Base-by-base conservation (phyloP, 2,329 filamentous ascomycete species). In the Aspergillus aculeatus region DNA sequence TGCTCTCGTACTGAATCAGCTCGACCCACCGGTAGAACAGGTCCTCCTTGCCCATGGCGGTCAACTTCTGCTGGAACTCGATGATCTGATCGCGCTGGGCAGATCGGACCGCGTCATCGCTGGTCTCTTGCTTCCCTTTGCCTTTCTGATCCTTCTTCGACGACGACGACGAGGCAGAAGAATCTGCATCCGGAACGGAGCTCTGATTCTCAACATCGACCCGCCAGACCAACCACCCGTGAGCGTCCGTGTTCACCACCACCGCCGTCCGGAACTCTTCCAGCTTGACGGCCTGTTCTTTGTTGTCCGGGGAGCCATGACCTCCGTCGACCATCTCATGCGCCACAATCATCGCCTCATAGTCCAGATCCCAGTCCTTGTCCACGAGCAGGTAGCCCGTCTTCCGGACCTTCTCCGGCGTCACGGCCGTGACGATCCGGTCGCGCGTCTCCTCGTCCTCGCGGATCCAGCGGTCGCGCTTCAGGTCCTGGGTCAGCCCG, bases 1-100 rank as follows among this genome's bases (percentile, higher is more conserved):
- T 89, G 47, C 90, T 89, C 77, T 96, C 92, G 69, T 87, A 96
- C 77, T 97, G 92, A 53, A 97, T 87, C 71, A 96, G 84, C 79
- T 97, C 93, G 52, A 96, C 90, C 92, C 92, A 96, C 57, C 89
- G 86, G 78, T 90, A 96, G 78, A 97, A 97, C 56, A 97, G 75
- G 64, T 89, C 87, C 74, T 96, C 93, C 77, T 96, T 96, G 48
- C 89, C 92, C 75, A 95, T 82, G 2, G 83, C 83, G 1, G 84
- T 83, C 66, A 97, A 81, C 21, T 87, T 86, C 48, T 95, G 89
- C 68, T 91, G 88, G 73, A 97, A 96, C 2, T 84, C 83, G 63
- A 95, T 85, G 9, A 97, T 88, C 76, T 95, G 91, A 63, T 87
- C 84, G 2, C 76, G 69, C 54, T 77, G 73, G 49, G 72, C 72